A percentile compares a stretch with the other conserved stretches of the same genome.
These are phyloP conservation scores for Phaeosphaeriaceae sp. DNA, from an alignment of 2,329 filamentous ascomycete species.

Conservation along the genomic window DNA sequence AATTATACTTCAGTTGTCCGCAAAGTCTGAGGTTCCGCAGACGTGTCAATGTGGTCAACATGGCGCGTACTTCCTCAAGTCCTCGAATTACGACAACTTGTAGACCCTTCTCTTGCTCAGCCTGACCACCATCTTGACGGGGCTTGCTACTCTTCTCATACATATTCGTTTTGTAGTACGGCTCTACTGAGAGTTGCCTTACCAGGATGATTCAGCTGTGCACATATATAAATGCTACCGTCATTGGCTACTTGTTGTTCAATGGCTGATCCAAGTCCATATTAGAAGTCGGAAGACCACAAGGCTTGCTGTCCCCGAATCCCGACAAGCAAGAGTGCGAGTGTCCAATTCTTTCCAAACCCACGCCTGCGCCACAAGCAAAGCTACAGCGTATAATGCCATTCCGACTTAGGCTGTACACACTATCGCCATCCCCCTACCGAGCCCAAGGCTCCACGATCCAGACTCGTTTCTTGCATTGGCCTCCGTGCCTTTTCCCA, in stretches of 20 bases:
- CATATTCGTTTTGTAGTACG: too few species aligned
- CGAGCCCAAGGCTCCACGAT: background rate
- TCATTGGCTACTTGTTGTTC: too few species aligned
- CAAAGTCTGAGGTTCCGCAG: background rate
- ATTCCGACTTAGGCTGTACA: background rate
- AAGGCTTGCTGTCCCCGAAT: too few species aligned
- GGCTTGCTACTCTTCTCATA: too few species aligned
- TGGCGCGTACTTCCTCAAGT: background rate
- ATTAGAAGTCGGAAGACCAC: too few species aligned
- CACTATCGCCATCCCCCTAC: background rate
- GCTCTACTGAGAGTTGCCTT: too few species aligned
- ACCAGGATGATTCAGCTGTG: too few species aligned
- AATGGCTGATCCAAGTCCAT: too few species aligned
- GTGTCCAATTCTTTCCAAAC: background rate
- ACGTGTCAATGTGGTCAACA: background rate
- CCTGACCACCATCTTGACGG: background rate
- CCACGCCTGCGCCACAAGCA: background rate
- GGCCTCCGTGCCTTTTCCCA: background rate
- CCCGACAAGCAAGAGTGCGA: background rate
- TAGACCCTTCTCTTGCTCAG: background rate
- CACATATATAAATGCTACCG: too few species aligned
- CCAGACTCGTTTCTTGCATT: background rate
- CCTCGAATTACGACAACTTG: background rate
- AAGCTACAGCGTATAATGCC: background rate
- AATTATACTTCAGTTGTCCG: background rate